These are phyloP conservation scores for Schwanniomyces yamadae DNA, from an alignment of 805 yeast species.

Conservation along the genomic window DNA sequence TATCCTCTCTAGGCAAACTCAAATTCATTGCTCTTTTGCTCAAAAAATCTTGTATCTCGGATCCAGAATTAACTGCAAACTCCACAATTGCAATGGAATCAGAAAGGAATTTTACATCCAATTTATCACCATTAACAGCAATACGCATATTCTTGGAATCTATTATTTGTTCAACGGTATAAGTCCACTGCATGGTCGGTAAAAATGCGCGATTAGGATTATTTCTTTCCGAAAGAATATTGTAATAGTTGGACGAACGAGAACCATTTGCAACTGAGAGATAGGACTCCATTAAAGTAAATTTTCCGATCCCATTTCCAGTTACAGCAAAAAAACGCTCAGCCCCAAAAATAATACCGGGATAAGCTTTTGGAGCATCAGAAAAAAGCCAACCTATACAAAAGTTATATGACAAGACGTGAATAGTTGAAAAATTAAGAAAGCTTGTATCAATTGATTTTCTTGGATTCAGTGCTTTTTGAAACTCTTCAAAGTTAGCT, in stretches of 20 bases:
- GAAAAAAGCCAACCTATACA: constrained; percentile 81
- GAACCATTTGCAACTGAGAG: constrained; percentile 69
- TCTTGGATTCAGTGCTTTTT: not conserved
- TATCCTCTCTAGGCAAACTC: constrained; percentile 4
- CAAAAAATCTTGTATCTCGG: constrained; percentile 39
- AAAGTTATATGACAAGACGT: constrained; percentile 59
- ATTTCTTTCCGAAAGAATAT: constrained; percentile 44
- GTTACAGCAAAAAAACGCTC: constrained; percentile 68
- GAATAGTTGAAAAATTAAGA: constrained; percentile 49
- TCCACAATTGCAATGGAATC: constrained; percentile 56
- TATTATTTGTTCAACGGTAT: constrained; percentile 30
- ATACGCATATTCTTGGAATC: constrained; percentile 43
- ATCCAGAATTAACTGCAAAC: constrained; percentile 46
- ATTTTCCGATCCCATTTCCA: constrained; percentile 60
- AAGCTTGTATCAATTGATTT: not conserved
- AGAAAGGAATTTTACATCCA: constrained; percentile 65
- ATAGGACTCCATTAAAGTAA: constrained; percentile 68
- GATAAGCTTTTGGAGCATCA: constrained; percentile 41
- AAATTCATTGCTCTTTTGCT: constrained; percentile 18
- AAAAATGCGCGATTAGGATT: constrained; percentile 62
- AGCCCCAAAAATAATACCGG: constrained; percentile 80
- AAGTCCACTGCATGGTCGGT: constrained; percentile 64
- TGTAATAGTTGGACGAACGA: constrained; percentile 48
- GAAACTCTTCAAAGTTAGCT: not conserved
- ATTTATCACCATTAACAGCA: constrained; percentile 61